Evolutionary conservation across 441 rosid genomes (phyloP).

Genomic region (Pelargonium myrrhifolium): DNA sequence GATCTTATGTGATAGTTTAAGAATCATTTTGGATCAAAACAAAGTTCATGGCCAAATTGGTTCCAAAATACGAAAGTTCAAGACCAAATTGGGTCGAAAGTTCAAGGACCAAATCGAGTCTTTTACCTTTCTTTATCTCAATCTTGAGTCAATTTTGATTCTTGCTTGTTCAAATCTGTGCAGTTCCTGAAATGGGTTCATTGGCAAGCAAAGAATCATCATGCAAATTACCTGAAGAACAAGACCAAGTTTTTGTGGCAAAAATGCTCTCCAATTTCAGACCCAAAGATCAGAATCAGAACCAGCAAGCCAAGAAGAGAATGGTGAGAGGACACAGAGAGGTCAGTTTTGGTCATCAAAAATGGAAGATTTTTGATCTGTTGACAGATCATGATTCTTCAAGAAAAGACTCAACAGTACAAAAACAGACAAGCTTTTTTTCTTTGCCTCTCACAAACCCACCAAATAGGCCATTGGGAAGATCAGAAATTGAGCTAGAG

Average conservation of each 20-base stretch:
- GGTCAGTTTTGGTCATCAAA: neutral
- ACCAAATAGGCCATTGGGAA: constrained; percentile 5
- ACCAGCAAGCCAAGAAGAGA: neutral
- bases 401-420: no score
- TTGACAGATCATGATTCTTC: no score
- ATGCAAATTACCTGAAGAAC: neutral
- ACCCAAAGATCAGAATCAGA: neutral
- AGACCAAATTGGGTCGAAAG: no score
- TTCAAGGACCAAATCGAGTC: no score
- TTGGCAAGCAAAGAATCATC: neutral
- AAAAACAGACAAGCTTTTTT: constrained; percentile 37
- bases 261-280: neutral
- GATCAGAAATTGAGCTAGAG: no score
- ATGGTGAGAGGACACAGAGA: neutral
- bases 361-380: neutral
- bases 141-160: neutral
- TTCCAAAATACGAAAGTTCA: no score
- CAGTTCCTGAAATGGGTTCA: neutral
- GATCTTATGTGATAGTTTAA: no score
- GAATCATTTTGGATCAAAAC: no score
- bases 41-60: no score
- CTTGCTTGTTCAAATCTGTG: neutral
- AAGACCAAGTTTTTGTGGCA: neutral
- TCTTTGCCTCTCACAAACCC: constrained; percentile 35
- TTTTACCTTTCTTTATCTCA: no score